Evolutionary conservation across 345 rosid species (phyloP).

Genomic region (Xanthoceras sorbifolium): DNA sequence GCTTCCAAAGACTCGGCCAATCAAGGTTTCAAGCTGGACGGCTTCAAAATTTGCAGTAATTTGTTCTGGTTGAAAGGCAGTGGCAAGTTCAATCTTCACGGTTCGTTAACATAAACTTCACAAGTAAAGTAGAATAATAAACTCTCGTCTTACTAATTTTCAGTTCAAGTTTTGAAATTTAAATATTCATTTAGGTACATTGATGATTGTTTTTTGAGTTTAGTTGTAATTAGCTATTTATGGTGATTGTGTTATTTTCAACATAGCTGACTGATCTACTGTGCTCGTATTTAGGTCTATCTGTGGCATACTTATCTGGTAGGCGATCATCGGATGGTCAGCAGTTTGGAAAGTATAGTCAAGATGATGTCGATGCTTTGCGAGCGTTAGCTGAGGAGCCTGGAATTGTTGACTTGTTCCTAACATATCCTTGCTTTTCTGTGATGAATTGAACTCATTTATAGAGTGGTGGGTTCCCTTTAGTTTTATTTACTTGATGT

Average conservation of each 20-base stretch:
- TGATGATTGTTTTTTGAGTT: background rate
- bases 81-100: slow-evolving; percentile 77
- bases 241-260: background rate
- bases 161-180: no score
- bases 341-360: slow-evolving; percentile 70
- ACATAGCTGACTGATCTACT: slow-evolving; percentile 23
- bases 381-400: slow-evolving; percentile 94
- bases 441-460: background rate
- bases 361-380: slow-evolving; percentile 85
- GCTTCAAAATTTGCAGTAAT: slow-evolving; percentile 58
- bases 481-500: background rate
- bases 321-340: slow-evolving; percentile 54
- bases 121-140: background rate
- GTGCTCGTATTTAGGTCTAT: slow-evolving; percentile 58
- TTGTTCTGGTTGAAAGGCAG: slow-evolving; percentile 89
- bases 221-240: background rate
- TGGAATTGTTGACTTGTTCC: slow-evolving; percentile 73
- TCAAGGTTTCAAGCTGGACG: slow-evolving; percentile 89
- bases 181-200: background rate
- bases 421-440: slow-evolving; percentile 75
- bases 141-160: no score
- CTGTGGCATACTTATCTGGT: slow-evolving; percentile 83
- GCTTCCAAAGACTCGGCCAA: slow-evolving; percentile 53
- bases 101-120: slow-evolving; percentile 28
- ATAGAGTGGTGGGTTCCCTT: background rate